A percentile compares a stretch with the other conserved stretches of the same genome.
These are phyloP conservation scores for Ambrosia hybrid DNA, from an alignment of 140 eudicot species.

Conservation along the genomic window DNA sequence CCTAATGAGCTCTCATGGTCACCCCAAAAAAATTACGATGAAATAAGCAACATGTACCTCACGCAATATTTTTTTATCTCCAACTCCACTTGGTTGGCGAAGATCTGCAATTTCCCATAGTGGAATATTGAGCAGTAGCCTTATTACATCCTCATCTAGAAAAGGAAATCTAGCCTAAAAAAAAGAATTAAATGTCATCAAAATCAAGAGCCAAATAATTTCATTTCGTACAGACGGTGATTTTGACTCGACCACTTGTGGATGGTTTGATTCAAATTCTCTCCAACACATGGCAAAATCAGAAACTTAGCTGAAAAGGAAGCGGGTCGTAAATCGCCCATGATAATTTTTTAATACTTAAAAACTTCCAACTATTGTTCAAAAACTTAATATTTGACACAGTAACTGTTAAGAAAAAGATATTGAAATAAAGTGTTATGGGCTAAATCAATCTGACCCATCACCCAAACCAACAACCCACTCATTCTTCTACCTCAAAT, in stretches of 20 bases:
- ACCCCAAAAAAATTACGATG: background rate
- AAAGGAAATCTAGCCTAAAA: conserved; percentile 94
- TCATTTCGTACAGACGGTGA: background rate
- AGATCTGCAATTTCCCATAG: conserved; percentile 95
- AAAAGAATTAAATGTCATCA: conserved; percentile 9
- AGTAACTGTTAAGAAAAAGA: background rate
- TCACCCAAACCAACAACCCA: background rate
- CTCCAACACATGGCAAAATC: background rate
- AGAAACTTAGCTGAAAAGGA: background rate
- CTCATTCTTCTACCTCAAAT: background rate
- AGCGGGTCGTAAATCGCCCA: background rate
- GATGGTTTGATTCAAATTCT: background rate
- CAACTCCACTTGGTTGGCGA: conserved; percentile 81
- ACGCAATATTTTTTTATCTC: conserved; percentile 89
- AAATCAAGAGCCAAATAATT: background rate
- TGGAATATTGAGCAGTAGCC: conserved; percentile 68
- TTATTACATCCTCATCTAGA: conserved; percentile 89
- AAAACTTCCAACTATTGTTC: background rate
- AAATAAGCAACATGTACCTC: conserved; percentile 46
- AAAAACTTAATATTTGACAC: background rate
- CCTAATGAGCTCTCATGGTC: too few relatives aligned
- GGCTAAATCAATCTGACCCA: background rate
- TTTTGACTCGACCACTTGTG: background rate
- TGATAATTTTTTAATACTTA: background rate
- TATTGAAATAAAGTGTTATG: background rate